Conservation (phyloP, 179 eudicot genomes). For the Beta lomatogona region DNA sequence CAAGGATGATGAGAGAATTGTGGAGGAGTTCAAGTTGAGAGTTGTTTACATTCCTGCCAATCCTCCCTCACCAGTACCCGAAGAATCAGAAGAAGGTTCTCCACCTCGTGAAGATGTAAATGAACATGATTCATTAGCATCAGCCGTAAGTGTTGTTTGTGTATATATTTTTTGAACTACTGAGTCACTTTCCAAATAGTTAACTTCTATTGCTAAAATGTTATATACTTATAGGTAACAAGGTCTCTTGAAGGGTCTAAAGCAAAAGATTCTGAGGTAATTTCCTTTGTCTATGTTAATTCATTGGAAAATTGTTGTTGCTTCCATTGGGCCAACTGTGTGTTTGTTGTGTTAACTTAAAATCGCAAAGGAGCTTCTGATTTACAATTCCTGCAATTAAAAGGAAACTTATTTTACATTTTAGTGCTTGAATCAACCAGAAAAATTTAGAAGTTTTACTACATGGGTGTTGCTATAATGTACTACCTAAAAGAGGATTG, state of each 20-base stretch:
- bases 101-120: slow-evolving; percentile 67
- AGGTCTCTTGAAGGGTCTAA: slow-evolving; percentile 49
- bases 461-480: not conserved
- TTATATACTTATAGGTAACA: slow-evolving; percentile 45
- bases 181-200: not conserved
- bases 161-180: not conserved
- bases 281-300: not conserved
- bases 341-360: not conserved
- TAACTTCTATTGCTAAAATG: not conserved
- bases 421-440: not conserved
- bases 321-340: not conserved
- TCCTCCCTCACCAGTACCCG: slow-evolving; percentile 96
- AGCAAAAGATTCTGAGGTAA: slow-evolving; percentile 66
- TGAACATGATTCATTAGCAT: slow-evolving; percentile 47
- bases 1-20: slow-evolving; percentile 61
- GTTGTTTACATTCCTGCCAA: slow-evolving; percentile 76
- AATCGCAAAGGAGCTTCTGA: not conserved
- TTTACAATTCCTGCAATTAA: not conserved
- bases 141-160: slow-evolving; percentile 49
- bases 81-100: slow-evolving; percentile 83
- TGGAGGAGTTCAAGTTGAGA: slow-evolving; percentile 74
- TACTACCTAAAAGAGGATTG: not conserved
- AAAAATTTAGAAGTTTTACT: not conserved
- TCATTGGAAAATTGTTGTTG: not conserved
- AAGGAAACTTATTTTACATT: not conserved